A percentile compares a stretch with the other conserved stretches of the same genome.
Conservation (phyloP, 768 basidiomycete genomes). For the Suillus brevipes region DNA sequence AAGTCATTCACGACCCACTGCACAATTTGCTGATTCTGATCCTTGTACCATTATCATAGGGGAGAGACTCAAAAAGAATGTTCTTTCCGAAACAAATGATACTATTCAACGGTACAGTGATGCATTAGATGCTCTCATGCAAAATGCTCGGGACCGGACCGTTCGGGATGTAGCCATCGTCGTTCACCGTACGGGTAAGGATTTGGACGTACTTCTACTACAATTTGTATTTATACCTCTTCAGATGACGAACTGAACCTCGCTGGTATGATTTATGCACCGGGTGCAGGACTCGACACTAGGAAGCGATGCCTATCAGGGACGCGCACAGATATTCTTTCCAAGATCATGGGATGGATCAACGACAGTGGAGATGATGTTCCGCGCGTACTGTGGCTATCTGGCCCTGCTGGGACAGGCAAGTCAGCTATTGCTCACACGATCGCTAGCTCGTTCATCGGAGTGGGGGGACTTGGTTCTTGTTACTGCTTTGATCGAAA, state of each 20-base stretch:
- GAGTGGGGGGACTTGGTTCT: constrained; percentile 17
- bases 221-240: not conserved
- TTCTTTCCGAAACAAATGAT: not conserved
- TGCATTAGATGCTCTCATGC: constrained; percentile 5
- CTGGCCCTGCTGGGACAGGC: constrained; percentile 26
- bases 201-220: not conserved
- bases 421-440: constrained; percentile 25
- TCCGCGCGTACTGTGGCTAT: constrained; percentile 22
- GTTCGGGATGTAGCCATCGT: not conserved
- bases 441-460: constrained; percentile 11
- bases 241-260: constrained; percentile 3
- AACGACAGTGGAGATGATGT: constrained; percentile 10
- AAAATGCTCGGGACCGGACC: constrained; percentile 3
- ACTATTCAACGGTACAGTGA: not conserved
- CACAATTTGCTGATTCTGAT: not conserved
- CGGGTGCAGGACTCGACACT: constrained; percentile 9
- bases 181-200: constrained; percentile 7
- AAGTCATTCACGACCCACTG: not conserved
- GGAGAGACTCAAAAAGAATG: not conserved
- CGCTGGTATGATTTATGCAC: constrained; percentile 5
- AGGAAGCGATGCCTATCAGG: constrained; percentile 19
- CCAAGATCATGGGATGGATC: constrained; percentile 28
- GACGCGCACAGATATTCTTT: constrained; percentile 27
- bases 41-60: not conserved
- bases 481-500: constrained; percentile 24